phyloP scores from a whole-genome alignment of 2,329 filamentous ascomycete genomes.

The Botrytis byssoidea region DNA sequence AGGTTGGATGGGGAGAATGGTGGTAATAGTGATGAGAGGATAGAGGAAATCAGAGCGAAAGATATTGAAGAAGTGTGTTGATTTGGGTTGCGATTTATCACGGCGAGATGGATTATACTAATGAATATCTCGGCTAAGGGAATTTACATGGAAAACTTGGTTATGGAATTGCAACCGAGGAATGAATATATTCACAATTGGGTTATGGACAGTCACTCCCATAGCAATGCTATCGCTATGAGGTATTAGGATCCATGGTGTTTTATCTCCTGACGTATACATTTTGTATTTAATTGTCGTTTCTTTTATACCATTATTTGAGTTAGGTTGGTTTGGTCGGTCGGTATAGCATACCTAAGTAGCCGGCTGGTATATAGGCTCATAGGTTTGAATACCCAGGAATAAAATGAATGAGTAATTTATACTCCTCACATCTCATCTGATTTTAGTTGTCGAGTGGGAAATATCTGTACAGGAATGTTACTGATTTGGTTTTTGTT shows the following conservation, averaged over 20 bases:
- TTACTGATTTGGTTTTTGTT: no score
- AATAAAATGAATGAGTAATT: no score
- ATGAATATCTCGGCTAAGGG: neutral
- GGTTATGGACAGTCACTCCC: neutral
- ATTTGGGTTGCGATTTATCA: neutral
- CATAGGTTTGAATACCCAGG: no score
- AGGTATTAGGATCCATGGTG: neutral
- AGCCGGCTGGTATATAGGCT: no score
- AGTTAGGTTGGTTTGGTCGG: neutral
- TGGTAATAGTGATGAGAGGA: neutral
- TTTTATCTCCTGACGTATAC: neutral
- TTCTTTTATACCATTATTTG: neutral
- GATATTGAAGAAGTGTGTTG: neutral
- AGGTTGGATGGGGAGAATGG: constrained; percentile 22
- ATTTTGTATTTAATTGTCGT: neutral
- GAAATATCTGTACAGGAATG: no score
- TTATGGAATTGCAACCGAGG: neutral
- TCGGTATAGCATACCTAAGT: neutral
- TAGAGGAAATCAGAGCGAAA: neutral
- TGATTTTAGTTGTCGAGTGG: neutral
- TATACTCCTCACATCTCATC: neutral
- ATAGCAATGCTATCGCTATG: neutral
- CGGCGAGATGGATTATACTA: neutral
- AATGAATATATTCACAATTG: neutral
- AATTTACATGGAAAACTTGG: neutral